These are phyloP conservation scores for Penicillium verrucosum DNA, from an alignment of 2,329 filamentous ascomycete genomes.

Conservation along the genomic window DNA sequence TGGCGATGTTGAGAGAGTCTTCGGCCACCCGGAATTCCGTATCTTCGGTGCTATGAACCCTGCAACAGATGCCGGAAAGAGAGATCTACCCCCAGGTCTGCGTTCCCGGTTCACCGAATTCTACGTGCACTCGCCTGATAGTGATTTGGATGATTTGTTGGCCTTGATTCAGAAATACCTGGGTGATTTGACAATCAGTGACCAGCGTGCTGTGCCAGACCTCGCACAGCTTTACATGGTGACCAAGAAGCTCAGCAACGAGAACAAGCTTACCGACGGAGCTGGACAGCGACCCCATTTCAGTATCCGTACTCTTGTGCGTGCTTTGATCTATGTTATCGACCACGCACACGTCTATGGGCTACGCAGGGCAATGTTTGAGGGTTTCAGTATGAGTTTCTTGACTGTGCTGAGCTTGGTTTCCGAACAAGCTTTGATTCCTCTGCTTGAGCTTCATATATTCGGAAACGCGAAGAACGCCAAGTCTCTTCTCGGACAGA, in stretches of 20 bases:
- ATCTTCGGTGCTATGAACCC: slow-evolving; percentile 99
- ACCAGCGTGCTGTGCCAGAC: slow-evolving; percentile 71
- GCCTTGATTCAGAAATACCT: slow-evolving; percentile 88
- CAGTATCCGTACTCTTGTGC: slow-evolving; percentile 88
- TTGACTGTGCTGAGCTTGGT: slow-evolving; percentile 79
- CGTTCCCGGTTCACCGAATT: slow-evolving; percentile 92
- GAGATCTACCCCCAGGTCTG: slow-evolving; percentile 83
- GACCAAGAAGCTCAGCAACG: slow-evolving; percentile 74
- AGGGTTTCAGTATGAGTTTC: slow-evolving; percentile 98
- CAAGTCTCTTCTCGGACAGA: slow-evolving; percentile 71
- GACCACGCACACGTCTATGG: slow-evolving; percentile 82
- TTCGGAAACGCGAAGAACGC: slow-evolving; percentile 67
- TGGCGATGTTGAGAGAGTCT: slow-evolving; percentile 84
- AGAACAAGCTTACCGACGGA: slow-evolving; percentile 86
- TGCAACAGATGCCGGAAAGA: slow-evolving; percentile 93
- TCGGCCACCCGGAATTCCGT: slow-evolving; percentile 87
- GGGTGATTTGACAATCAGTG: slow-evolving; percentile 65
- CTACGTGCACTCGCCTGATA: slow-evolving; percentile 88
- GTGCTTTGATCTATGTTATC: slow-evolving; percentile 82
- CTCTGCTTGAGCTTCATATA: slow-evolving; percentile 76
- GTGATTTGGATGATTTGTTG: slow-evolving; percentile 78
- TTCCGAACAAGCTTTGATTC: slow-evolving; percentile 74
- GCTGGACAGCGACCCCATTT: slow-evolving; percentile 96
- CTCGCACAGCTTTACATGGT: slow-evolving; percentile 84
- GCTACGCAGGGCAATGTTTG: slow-evolving; percentile 78